These are phyloP conservation scores for Dendrobium huoshanense DNA, from an alignment of 106 monocot species.

Conservation along the genomic window DNA sequence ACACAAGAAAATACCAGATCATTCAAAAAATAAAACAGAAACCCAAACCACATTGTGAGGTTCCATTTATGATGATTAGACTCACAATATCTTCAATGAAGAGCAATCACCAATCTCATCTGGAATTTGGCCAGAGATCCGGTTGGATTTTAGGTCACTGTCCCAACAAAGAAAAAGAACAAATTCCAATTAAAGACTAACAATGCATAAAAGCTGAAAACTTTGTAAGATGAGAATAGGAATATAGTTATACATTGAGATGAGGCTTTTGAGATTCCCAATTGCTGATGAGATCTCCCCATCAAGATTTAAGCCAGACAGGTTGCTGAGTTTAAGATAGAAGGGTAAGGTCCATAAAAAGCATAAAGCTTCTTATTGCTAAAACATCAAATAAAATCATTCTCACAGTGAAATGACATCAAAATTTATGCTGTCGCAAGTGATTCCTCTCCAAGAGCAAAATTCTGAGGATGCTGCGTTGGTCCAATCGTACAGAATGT, in stretches of 20 bases:
- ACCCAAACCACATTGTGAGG: not conserved
- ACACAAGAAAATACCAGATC: not conserved
- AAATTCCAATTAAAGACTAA: not conserved
- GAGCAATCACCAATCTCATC: conserved; percentile 97
- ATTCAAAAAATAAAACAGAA: not conserved
- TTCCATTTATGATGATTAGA: conserved; percentile 4
- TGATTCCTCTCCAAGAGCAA: conserved; percentile 87
- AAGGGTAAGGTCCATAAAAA: not conserved
- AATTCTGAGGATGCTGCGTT: conserved; percentile 42
- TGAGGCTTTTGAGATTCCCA: conserved; percentile 68
- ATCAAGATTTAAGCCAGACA: conserved; percentile 77
- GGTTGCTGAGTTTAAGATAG: conserved; percentile 43
- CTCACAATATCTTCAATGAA: conserved; percentile 59
- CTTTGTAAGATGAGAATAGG: not conserved
- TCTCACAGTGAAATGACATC: conserved; percentile 75
- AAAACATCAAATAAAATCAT: not conserved
- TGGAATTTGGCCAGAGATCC: conserved; percentile 82
- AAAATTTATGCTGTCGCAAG: conserved; percentile 76
- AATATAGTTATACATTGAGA: conserved; percentile 41
- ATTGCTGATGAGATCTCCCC: conserved; percentile 87
- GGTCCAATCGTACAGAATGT: conserved; percentile 70
- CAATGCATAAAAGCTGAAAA: not conserved
- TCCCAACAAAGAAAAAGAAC: conserved; percentile 5
- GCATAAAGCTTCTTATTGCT: not conserved
- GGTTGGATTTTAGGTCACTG: conserved; percentile 76